These are phyloP conservation scores for Penicillium sp. DNA, from an alignment of 2,329 filamentous ascomycete species.

Conservation along the genomic window DNA sequence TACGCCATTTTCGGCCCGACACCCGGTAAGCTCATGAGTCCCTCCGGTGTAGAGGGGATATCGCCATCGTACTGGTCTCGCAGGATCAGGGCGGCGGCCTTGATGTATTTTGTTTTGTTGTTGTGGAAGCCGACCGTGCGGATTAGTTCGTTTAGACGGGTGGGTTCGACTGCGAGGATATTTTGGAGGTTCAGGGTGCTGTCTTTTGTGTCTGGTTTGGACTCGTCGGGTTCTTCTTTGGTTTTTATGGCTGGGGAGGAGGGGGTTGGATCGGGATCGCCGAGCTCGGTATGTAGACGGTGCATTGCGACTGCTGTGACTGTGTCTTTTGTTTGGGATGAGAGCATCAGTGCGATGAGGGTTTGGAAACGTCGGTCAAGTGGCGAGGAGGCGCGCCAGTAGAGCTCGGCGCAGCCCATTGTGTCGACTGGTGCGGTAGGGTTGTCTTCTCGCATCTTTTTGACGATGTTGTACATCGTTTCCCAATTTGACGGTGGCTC, in stretches of 20 bases:
- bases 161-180: slow-evolving; percentile 67
- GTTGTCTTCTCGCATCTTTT: slow-evolving; percentile 69
- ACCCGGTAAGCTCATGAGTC: slow-evolving; percentile 72
- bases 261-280: slow-evolving; percentile 18
- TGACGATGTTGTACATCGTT: slow-evolving; percentile 71
- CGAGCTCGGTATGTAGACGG: slow-evolving; percentile 70
- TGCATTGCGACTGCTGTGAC: slow-evolving; percentile 81
- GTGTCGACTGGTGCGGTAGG: slow-evolving; percentile 82
- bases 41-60: slow-evolving; percentile 73
- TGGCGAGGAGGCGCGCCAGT: slow-evolving; percentile 43
- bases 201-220: slow-evolving; percentile 32
- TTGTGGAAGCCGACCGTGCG: slow-evolving; percentile 89
- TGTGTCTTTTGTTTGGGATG: slow-evolving; percentile 88
- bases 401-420: slow-evolving; percentile 74
- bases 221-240: slow-evolving; percentile 23
- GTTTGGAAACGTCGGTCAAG: slow-evolving; percentile 75
- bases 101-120: slow-evolving; percentile 83
- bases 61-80: slow-evolving; percentile 67
- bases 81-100: slow-evolving; percentile 68
- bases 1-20: slow-evolving; percentile 96
- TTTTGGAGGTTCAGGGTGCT: slow-evolving; percentile 67
- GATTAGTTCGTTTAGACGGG: slow-evolving; percentile 68
- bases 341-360: slow-evolving; percentile 82
- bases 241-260: slow-evolving; percentile 19
- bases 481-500: slow-evolving; percentile 78